phyloP scores from a whole-genome alignment of 2,329 filamentous ascomycete genomes.

The Cercospora sesami region DNA sequence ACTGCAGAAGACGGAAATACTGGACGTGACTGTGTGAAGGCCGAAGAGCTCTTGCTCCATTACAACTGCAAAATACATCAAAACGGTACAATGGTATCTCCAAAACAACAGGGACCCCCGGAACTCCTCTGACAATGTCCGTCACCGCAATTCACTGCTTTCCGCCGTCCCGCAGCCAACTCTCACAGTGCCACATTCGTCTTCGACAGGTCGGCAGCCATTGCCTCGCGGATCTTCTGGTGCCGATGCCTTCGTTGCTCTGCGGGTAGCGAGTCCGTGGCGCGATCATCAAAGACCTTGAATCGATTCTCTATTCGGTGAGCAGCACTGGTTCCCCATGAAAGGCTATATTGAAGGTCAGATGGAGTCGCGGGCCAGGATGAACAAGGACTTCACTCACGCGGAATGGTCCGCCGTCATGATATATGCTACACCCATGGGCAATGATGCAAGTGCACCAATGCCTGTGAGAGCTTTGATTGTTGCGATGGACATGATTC shows the following conservation, averaged over 20 bases:
- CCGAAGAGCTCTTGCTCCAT: not conserved
- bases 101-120: not conserved
- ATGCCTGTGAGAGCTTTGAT: slow-evolving; percentile 14
- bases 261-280: slow-evolving; percentile 13
- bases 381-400: not conserved
- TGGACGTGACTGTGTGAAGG: not conserved
- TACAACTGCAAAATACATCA: not conserved
- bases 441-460: slow-evolving; percentile 14
- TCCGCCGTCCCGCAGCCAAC: not conserved
- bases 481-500: slow-evolving; percentile 13
- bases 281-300: slow-evolving; percentile 19
- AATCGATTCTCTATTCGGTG: slow-evolving; percentile 14
- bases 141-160: not conserved
- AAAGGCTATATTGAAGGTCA: slow-evolving; percentile 4
- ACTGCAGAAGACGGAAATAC: not conserved
- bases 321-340: slow-evolving; percentile 12
- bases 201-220: slow-evolving; percentile 5
- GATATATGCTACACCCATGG: slow-evolving; percentile 18
- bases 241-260: slow-evolving; percentile 15
- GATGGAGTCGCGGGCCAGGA: not conserved
- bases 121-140: not conserved
- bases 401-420: slow-evolving; percentile 19
- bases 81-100: not conserved
- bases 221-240: slow-evolving; percentile 15
- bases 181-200: not conserved